phyloP scores from a whole-genome alignment of 768 basidiomycete species.

The Melanogaster broomeanus region DNA sequence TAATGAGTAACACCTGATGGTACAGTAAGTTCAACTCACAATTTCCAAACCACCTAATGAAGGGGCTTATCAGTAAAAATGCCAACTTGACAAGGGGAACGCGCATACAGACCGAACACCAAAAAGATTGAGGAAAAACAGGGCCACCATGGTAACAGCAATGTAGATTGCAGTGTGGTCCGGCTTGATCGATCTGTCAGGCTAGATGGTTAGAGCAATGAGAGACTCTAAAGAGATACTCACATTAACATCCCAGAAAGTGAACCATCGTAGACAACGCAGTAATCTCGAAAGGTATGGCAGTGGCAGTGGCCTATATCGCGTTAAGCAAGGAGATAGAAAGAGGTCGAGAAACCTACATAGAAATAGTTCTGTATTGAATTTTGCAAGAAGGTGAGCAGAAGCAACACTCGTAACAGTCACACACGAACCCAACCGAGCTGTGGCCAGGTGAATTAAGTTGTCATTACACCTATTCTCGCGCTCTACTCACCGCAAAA shows the following conservation, averaged over 20 bases:
- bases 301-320: constrained; percentile 30
- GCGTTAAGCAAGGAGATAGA: background rate
- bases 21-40: constrained; percentile 7
- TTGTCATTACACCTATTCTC: too few relatives aligned
- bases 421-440: constrained; percentile 25
- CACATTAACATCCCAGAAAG: constrained; percentile 48
- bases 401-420: background rate
- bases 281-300: constrained; percentile 51
- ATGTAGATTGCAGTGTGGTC: constrained; percentile 44
- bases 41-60: constrained; percentile 20
- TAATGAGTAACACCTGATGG: constrained; percentile 2
- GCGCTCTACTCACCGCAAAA: constrained; percentile 25
- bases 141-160: constrained; percentile 37
- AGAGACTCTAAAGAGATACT: background rate
- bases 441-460: constrained; percentile 2
- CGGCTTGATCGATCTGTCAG: constrained; percentile 24
- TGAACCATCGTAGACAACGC: constrained; percentile 51
- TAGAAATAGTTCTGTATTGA: constrained; percentile 35
- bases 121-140: constrained; percentile 46
- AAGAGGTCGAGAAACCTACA: constrained; percentile 13
- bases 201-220: background rate
- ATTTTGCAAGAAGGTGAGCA: constrained; percentile 3
- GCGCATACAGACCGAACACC: constrained; percentile 46
- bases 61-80: constrained; percentile 38
- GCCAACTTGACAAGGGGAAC: constrained; percentile 29